These are phyloP conservation scores for Podaxis mareebaensis DNA, from an alignment of 768 basidiomycete genomes.

Conservation along the genomic window DNA sequence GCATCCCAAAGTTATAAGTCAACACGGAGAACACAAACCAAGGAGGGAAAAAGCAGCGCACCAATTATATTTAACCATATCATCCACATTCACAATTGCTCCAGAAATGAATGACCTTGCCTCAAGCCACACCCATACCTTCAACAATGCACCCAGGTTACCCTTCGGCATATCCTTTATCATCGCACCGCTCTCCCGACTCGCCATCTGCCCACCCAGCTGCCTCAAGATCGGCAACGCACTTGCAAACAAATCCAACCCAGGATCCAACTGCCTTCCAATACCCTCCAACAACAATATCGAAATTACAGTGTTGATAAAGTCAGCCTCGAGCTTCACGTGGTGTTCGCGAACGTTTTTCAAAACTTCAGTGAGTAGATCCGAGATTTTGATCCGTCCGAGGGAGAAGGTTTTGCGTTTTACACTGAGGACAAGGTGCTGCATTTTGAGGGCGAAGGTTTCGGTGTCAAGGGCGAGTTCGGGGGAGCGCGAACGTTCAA, in stretches of 20 bases:
- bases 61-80: constrained; percentile 86
- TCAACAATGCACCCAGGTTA: constrained; percentile 83
- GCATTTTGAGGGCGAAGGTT: constrained; percentile 97
- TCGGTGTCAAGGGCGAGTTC: constrained; percentile 89
- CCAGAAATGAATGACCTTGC: constrained; percentile 83
- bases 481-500: constrained; percentile 90
- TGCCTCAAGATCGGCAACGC: constrained; percentile 92
- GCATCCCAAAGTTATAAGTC: constrained; percentile 1
- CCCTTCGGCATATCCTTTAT: constrained; percentile 61
- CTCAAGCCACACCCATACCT: constrained; percentile 96
- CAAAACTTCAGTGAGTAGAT: constrained; percentile 88
- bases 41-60: constrained; percentile 37
- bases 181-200: constrained; percentile 46
- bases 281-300: constrained; percentile 95
- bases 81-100: constrained; percentile 80
- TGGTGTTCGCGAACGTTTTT: constrained; percentile 86
- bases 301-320: constrained; percentile 96
- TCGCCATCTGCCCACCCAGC: constrained; percentile 89
- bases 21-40: neutral
- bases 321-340: constrained; percentile 98
- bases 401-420: constrained; percentile 97
- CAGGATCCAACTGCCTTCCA: constrained; percentile 89
- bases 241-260: constrained; percentile 92
- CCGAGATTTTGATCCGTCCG: constrained; percentile 94
- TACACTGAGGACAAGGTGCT: constrained; percentile 89